Percentiles rank a stretch among this genome's conserved stretches.
Evolutionary conservation across 768 basidiomycete species (phyloP).

Genomic region (Amanita fuliginea): DNA sequence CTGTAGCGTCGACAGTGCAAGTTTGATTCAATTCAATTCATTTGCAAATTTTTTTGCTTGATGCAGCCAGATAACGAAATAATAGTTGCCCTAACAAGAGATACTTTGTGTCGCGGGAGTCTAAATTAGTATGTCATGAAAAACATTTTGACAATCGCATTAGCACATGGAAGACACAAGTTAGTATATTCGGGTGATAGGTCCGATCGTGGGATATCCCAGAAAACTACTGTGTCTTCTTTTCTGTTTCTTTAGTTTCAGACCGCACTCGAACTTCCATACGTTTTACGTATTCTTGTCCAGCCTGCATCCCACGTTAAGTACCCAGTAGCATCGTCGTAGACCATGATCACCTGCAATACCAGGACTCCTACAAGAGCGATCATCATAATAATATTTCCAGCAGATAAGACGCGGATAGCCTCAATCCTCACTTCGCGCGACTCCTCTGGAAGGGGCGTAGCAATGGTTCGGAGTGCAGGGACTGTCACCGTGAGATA

Average conservation of each 20-base stretch:
- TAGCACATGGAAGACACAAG: not conserved
- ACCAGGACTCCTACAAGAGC: conserved; percentile 53
- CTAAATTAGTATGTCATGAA: not conserved
- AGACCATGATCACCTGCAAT: conserved; percentile 50
- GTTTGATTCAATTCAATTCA: not conserved
- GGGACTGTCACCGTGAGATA: conserved; percentile 81
- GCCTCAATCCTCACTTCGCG: conserved; percentile 64
- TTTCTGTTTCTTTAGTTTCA: conserved; percentile 20
- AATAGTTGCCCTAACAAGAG: not conserved
- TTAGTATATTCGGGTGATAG: too few relatives aligned
- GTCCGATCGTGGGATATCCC: not conserved
- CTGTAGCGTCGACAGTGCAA: too few relatives aligned
- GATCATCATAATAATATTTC: conserved; percentile 73
- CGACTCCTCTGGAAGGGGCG: conserved; percentile 46
- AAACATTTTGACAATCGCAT: not conserved
- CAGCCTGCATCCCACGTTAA: conserved; percentile 37
- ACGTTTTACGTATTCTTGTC: conserved; percentile 75
- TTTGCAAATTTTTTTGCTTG: not conserved
- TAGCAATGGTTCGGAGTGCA: conserved; percentile 63
- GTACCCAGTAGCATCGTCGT: not conserved
- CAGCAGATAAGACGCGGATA: conserved; percentile 73
- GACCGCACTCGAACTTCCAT: conserved; percentile 39
- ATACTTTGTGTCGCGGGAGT: not conserved
- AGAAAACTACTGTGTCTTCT: conserved; percentile 26
- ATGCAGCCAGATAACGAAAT: not conserved